These are phyloP conservation scores for Aspergillus nidulans DNA, from an alignment of 495 filamentous ascomycete species.

Conservation along the genomic window DNA sequence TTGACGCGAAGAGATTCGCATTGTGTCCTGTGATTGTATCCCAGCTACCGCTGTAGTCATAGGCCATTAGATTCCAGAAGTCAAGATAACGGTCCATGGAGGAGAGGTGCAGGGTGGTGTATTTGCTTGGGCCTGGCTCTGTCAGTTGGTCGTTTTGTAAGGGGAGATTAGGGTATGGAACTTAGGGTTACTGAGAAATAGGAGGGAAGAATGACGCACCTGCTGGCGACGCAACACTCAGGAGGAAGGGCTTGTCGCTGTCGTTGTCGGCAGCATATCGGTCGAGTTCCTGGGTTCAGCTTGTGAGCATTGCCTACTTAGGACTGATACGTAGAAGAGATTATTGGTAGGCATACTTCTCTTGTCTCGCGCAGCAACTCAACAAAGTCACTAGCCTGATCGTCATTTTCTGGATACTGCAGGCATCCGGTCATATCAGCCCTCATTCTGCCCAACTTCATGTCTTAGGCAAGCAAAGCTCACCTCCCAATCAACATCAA, in stretches of 20 bases:
- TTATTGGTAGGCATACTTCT: constrained; percentile 21
- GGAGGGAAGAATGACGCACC: constrained; percentile 18
- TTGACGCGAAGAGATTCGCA: constrained; percentile 66
- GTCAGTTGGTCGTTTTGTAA: background rate
- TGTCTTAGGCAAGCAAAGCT: background rate
- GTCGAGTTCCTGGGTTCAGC: constrained; percentile 50
- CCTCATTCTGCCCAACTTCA: background rate
- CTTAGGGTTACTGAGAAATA: background rate
- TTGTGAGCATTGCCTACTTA: background rate
- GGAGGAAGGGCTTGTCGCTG: constrained; percentile 54
- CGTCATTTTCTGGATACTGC: constrained; percentile 31
- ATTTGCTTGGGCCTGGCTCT: constrained; percentile 49
- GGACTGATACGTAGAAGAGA: too few relatives aligned
- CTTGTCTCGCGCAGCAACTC: constrained; percentile 56
- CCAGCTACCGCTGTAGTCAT: constrained; percentile 78
- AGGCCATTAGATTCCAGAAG: constrained; percentile 74
- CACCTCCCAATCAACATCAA: constrained; percentile 63
- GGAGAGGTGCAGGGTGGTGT: constrained; percentile 56
- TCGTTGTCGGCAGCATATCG: constrained; percentile 49
- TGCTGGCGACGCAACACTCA: constrained; percentile 64
- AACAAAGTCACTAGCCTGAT: constrained; percentile 62
- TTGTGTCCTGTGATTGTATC: constrained; percentile 66
- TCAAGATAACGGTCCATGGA: constrained; percentile 71
- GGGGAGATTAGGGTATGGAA: background rate
- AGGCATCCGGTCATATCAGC: background rate